Percentiles rank a stretch among this genome's conserved stretches.
Evolutionary conservation across 495 filamentous ascomycete species (phyloP).

Genomic region (Astrothelium subdiscretum): DNA sequence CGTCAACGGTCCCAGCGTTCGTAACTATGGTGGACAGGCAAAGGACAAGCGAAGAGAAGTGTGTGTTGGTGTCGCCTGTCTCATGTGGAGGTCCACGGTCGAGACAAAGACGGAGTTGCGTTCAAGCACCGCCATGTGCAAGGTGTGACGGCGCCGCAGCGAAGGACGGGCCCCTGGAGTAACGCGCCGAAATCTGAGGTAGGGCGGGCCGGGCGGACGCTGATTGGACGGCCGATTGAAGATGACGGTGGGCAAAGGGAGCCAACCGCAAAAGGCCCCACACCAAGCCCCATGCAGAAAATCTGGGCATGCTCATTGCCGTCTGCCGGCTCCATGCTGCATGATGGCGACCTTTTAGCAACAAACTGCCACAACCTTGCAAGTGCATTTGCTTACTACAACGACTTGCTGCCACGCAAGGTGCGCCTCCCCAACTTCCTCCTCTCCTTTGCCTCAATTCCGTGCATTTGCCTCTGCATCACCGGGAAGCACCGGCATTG

Average conservation of each 20-base stretch:
- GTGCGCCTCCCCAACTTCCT: not conserved
- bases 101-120: too few relatives aligned
- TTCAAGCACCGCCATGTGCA: too few relatives aligned
- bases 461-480: not conserved
- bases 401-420: slow-evolving; percentile 1
- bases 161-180: not conserved
- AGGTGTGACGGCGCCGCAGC: not conserved
- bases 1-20: not conserved
- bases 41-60: not conserved
- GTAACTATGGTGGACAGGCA: not conserved
- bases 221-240: slow-evolving; percentile 4
- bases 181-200: not conserved
- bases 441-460: not conserved
- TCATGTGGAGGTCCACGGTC: not conserved
- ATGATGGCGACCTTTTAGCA: slow-evolving; percentile 1
- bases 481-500: not conserved
- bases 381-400: slow-evolving; percentile 1
- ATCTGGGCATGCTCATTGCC: not conserved
- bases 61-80: not conserved
- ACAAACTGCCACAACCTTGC: slow-evolving; percentile 5
- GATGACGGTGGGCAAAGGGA: not conserved
- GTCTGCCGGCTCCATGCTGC: slow-evolving; percentile 3
- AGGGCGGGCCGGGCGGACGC: not conserved
- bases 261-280: not conserved
- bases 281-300: not conserved